Percentiles rank a stretch among this genome's conserved stretches.
phyloP scores from a whole-genome alignment of 2,329 filamentous ascomycete genomes.

The Exophiala sideris region DNA sequence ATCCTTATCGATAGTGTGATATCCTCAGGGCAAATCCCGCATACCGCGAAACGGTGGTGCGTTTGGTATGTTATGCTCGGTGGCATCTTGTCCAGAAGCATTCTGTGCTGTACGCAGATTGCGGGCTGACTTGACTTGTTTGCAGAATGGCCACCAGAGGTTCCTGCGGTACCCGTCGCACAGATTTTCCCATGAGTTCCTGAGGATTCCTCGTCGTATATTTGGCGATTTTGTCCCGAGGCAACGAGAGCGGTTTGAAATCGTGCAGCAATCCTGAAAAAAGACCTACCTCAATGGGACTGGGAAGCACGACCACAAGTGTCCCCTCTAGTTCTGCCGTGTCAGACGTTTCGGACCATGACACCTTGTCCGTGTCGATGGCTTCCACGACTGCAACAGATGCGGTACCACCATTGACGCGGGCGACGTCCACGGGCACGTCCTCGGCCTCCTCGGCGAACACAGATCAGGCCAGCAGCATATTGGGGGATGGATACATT shows the following conservation, averaged over 20 bases:
- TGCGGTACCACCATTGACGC: constrained; percentile 27
- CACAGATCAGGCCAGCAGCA: constrained; percentile 26
- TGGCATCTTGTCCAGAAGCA: too few species aligned
- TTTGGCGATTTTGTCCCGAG: too few species aligned
- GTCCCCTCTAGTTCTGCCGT: constrained; percentile 8
- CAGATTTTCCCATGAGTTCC: constrained; percentile 1
- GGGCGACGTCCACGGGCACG: constrained; percentile 25
- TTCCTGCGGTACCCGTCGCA: too few species aligned
- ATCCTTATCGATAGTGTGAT: constrained; percentile 20
- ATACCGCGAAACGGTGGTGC: background rate
- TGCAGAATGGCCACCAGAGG: too few species aligned
- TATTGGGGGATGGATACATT: constrained; percentile 25
- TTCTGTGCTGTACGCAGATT: too few species aligned
- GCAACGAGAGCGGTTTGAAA: background rate
- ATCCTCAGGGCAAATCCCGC: background rate
- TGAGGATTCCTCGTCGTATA: background rate
- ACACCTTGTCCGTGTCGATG: constrained; percentile 9
- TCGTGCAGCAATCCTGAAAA: background rate
- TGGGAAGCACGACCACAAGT: background rate
- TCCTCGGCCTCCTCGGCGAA: constrained; percentile 21
- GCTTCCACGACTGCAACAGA: constrained; percentile 20
- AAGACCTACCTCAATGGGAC: too few species aligned
- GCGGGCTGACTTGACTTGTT: too few species aligned
- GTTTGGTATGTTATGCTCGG: constrained; percentile 10
- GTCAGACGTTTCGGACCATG: constrained; percentile 12